A percentile compares a stretch with the other conserved stretches of the same genome.
Evolutionary conservation across 1,284 basidiomycete species (phyloP).

Genomic region (Meira nashicola): DNA sequence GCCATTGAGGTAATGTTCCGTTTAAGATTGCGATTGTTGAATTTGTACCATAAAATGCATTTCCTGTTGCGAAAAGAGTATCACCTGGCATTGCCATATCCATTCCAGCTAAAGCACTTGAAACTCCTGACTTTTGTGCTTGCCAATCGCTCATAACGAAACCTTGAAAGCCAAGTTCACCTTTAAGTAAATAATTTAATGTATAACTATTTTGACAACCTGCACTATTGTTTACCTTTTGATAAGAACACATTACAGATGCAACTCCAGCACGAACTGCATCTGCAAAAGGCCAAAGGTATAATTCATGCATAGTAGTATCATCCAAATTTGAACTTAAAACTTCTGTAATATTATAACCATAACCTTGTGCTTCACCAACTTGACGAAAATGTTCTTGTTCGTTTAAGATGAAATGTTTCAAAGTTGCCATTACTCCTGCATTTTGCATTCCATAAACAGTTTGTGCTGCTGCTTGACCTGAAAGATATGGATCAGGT

Average conservation of each 20-base stretch:
- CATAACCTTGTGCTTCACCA: neutral
- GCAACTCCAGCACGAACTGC: constrained; percentile 48
- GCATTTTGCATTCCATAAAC: constrained; percentile 41
- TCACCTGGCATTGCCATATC: constrained; percentile 59
- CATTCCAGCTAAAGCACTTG: constrained; percentile 62
- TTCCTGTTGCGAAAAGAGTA: constrained; percentile 12
- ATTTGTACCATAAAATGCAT: constrained; percentile 59
- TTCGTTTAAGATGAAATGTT: constrained; percentile 53
- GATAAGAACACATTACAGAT: constrained; percentile 17
- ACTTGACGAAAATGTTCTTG: constrained; percentile 45
- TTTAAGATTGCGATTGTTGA: constrained; percentile 67
- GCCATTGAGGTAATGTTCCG: constrained; percentile 63
- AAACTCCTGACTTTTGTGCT: constrained; percentile 39
- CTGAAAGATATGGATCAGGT: constrained; percentile 41
- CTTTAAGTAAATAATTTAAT: constrained; percentile 68
- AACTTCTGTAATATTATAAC: constrained; percentile 12
- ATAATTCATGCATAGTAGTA: constrained; percentile 62
- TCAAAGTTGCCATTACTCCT: constrained; percentile 51
- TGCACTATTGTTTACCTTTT: constrained; percentile 65
- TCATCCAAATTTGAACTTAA: constrained; percentile 66
- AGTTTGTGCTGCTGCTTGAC: constrained; percentile 36
- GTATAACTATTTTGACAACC: constrained; percentile 66
- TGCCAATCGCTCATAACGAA: constrained; percentile 58
- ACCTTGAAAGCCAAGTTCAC: constrained; percentile 72
- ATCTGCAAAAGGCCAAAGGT: constrained; percentile 56